Percentiles rank a stretch among this genome's conserved stretches.
Conservation (phyloP, 768 basidiomycete species). For the Phylloporus sp. region DNA sequence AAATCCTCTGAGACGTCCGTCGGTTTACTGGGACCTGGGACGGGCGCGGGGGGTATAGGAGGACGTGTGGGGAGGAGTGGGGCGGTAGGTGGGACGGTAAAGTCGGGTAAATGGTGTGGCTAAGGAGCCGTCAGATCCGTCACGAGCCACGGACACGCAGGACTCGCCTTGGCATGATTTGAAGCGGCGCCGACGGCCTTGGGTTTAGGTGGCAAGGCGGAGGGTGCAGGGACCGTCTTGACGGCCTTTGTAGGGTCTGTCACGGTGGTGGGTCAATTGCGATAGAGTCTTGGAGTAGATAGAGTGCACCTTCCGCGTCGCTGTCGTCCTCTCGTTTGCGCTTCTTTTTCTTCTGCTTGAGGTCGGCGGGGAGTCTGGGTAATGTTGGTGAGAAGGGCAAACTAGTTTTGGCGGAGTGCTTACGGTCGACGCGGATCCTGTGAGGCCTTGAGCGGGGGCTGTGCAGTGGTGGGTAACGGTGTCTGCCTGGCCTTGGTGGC, state of each 20-base stretch:
- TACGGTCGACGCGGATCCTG: conserved; percentile 61
- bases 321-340: conserved; percentile 78
- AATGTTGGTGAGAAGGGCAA: conserved; percentile 11
- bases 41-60: conserved; percentile 55
- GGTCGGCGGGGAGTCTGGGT: conserved; percentile 40
- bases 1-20: conserved; percentile 86
- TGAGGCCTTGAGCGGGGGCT: conserved; percentile 49
- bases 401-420: conserved; percentile 20
- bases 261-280: conserved; percentile 8
- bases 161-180: conserved; percentile 48
- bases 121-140: conserved; percentile 18
- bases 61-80: conserved; percentile 58
- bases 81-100: conserved; percentile 46
- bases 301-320: conserved; percentile 55
- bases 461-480: conserved; percentile 42
- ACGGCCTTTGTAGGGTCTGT: conserved; percentile 49
- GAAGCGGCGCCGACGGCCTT: conserved; percentile 46
- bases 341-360: conserved; percentile 81
- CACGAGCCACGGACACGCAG: neutral
- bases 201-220: conserved; percentile 46
- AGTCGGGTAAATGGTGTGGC: conserved; percentile 50
- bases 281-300: neutral
- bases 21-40: conserved; percentile 79
- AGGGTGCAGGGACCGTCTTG: conserved; percentile 55
- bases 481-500: conserved; percentile 45